Evolutionary conservation across 495 filamentous ascomycete genomes (phyloP).

Genomic region (Eremomyces bilateralis): DNA sequence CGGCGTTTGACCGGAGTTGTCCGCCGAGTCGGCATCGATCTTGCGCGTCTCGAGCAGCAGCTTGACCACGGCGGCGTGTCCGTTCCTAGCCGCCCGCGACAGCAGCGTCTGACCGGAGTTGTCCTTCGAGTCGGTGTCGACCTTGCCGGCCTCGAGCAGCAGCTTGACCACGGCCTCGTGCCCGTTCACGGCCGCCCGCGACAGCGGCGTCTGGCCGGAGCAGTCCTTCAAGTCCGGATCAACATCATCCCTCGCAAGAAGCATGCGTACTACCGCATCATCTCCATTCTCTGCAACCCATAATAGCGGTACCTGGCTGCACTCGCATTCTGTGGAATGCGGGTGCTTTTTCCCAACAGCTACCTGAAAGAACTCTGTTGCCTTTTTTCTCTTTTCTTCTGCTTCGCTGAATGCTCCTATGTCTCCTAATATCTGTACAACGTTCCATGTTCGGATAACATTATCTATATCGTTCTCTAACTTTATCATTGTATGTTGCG

Average conservation of each 20-base stretch:
- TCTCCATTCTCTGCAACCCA: background rate
- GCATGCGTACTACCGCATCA: background rate
- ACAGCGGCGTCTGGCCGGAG: background rate
- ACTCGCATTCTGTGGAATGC: too few relatives aligned
- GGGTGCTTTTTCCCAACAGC: too few relatives aligned
- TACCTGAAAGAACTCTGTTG: too few relatives aligned
- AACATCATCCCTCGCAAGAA: background rate
- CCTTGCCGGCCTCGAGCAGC: background rate
- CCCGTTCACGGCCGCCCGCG: background rate
- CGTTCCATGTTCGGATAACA: too few relatives aligned
- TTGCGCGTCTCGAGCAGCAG: background rate
- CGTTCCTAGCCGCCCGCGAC: background rate
- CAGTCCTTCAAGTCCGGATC: background rate
- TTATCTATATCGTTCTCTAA: too few relatives aligned
- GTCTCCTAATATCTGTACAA: too few relatives aligned
- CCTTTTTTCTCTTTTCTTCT: too few relatives aligned
- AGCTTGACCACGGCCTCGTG: background rate
- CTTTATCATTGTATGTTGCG: too few relatives aligned
- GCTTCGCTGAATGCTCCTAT: too few relatives aligned
- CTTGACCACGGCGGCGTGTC: background rate
- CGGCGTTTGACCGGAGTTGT: background rate
- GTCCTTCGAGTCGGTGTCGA: background rate
- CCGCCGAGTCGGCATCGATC: background rate
- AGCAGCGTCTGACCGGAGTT: background rate
- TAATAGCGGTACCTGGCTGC: background rate